phyloP scores from a whole-genome alignment of 2,329 filamentous ascomycete genomes.

The Xylariaceae sp. region DNA sequence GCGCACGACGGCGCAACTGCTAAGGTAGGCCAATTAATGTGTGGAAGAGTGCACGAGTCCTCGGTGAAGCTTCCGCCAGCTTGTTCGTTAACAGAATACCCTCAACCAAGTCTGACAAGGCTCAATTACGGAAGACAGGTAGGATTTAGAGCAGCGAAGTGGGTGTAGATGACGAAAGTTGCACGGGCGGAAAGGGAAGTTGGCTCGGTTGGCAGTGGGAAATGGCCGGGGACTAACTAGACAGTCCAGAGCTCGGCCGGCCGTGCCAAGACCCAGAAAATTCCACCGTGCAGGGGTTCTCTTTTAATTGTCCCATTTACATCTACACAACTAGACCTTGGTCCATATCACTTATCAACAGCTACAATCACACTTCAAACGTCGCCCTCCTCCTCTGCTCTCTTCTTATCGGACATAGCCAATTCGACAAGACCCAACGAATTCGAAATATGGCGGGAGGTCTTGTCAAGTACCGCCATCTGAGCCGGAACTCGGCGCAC shows the following conservation, averaged over 20 bases:
- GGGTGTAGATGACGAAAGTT: conserved; percentile 34
- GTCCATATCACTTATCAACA: conserved; percentile 16
- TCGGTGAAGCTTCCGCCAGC: not conserved
- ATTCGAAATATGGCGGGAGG: conserved; percentile 76
- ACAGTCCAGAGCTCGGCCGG: conserved; percentile 7
- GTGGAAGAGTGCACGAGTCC: not conserved
- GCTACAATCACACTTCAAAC: not conserved
- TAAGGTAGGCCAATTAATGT: conserved; percentile 34
- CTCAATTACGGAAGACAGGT: conserved; percentile 8
- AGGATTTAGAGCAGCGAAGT: not conserved
- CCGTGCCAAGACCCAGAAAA: conserved; percentile 24
- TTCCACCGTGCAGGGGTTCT: not conserved
- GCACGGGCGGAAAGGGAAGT: conserved; percentile 17
- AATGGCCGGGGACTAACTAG: not conserved
- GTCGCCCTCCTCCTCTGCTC: not conserved
- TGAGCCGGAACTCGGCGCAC: conserved; percentile 85
- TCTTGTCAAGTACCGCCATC: conserved; percentile 83
- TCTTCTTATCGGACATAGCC: not conserved
- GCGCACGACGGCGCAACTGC: conserved; percentile 36
- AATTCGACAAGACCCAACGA: not conserved
- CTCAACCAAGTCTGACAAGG: not conserved
- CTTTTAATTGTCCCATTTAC: no score
- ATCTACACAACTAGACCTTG: no score
- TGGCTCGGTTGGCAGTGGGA: no score
- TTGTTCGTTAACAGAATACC: not conserved